Evolutionary conservation across 106 monocot species (phyloP).

Genomic region (Vanilla planifolia): DNA sequence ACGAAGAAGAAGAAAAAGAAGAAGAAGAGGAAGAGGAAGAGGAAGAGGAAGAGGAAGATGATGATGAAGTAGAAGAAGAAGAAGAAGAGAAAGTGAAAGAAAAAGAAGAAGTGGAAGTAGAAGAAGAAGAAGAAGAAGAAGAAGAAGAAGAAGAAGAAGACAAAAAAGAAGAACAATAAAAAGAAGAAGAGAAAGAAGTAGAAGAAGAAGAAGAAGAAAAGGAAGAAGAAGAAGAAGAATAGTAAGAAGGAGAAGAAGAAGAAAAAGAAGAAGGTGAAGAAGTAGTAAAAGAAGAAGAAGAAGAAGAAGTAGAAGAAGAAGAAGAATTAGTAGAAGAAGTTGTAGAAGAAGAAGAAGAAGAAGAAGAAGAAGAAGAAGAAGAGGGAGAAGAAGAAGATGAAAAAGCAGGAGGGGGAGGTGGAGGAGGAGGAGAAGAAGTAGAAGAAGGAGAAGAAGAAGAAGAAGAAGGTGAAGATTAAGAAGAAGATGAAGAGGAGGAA

Average conservation of each 20-base stretch:
- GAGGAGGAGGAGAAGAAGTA: background rate
- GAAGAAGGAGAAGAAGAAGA: background rate
- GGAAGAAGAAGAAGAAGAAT: too few relatives aligned
- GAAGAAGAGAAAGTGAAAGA: background rate
- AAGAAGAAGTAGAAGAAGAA: background rate
- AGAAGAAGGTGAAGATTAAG: too few relatives aligned
- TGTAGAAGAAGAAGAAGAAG: background rate
- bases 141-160: too few relatives aligned
- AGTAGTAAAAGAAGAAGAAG: background rate
- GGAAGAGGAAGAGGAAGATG: background rate
- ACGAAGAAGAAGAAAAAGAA: too few relatives aligned
- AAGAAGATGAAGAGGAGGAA: too few relatives aligned
- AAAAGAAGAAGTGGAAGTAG: background rate
- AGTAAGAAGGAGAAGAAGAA: too few relatives aligned
- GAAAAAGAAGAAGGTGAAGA: too few relatives aligned
- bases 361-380: background rate
- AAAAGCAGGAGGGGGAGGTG: background rate
- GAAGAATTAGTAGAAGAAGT: too few relatives aligned
- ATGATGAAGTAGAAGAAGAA: background rate
- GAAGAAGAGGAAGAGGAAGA: background rate
- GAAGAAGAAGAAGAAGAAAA: too few relatives aligned
- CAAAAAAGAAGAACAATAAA: too few relatives aligned
- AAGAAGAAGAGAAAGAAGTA: too few relatives aligned
- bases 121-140: too few relatives aligned
- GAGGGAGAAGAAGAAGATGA: background rate